Conservation (phyloP, 1,139 yeast genomes). For the Suhomyces bolitotheri region DNA sequence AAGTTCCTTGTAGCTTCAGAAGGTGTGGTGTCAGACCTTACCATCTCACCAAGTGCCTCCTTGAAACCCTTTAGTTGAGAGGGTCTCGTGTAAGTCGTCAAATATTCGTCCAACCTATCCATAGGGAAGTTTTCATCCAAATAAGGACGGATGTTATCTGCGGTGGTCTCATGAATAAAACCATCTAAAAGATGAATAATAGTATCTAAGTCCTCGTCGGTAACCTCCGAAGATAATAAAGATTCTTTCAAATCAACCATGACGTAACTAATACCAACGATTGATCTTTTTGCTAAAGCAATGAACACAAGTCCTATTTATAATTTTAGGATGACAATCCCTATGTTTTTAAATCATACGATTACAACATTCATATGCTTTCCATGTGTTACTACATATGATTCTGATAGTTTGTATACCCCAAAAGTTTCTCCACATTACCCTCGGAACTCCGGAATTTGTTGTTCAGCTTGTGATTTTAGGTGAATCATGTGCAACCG, state of each 20-base stretch:
- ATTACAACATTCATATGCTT: no score
- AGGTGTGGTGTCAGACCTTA: conserved; percentile 1
- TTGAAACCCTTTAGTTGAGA: conserved; percentile 33
- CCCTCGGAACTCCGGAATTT: neutral
- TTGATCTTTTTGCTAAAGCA: no score
- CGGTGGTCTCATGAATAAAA: conserved; percentile 34
- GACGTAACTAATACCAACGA: no score
- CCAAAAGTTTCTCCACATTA: neutral
- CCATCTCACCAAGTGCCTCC: conserved; percentile 12
- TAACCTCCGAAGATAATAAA: conserved; percentile 20
- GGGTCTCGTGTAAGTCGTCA: conserved; percentile 29
- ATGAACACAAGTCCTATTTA: no score
- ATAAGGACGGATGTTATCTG: conserved; percentile 30
- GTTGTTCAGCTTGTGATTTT: no score
- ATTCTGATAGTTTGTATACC: neutral
- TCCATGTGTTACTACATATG: neutral
- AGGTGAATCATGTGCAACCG: no score
- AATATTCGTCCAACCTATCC: conserved; percentile 36
- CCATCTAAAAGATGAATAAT: conserved; percentile 37
- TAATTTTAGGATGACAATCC: no score
- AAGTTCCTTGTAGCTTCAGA: conserved; percentile 20
- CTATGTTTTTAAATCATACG: no score
- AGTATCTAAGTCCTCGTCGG: conserved; percentile 30
- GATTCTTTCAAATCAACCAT: neutral
- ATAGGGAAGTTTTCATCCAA: conserved; percentile 30